Base-by-base conservation (phyloP, 2,329 filamentous ascomycete species). In the Colletotrichum sp. region DNA sequence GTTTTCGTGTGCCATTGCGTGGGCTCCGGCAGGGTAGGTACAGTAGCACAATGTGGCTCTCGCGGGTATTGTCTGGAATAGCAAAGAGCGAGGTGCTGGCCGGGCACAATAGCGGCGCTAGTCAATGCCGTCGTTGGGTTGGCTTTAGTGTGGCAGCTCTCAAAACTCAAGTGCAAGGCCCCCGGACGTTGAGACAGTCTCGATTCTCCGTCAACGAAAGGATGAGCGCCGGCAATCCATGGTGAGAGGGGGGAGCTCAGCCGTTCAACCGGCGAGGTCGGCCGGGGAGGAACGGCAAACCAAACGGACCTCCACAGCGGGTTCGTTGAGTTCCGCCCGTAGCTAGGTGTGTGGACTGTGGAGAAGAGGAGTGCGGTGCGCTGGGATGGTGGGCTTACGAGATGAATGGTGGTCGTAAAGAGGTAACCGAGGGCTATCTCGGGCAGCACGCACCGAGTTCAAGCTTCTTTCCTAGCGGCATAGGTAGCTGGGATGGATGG, bases 241-340 rank as follows among this genome's bases (percentile, higher is more conserved):
- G 63, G 55, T 57, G 73, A 44, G 73, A 75, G 69, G 44, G 66
- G 30, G 62, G 39, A 69, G 64, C 70, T 69, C 73, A 73, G 70
- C 70, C 73, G 64, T 65, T 76, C 73, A 72, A 57, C 73, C 63
- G 69, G 69, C 63, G 63, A 63, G 29, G 59, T 68, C 64, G 70
- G 55, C 30, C 63, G 69, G 73, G 69, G 57, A 64, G 69, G 34
- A 36, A 62, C 73, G 73, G 73, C 70, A 65, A 68, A 61, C 64
- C 70, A 76, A 73, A 76, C 69, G 73, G 73, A 66, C 70, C 70
- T 76, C 73, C 73, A 73, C 70, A 76, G 73, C 73, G 64, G 73
- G 64, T 59, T 76, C 64, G 64, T 65, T 52, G 73, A 61, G 64
- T 76, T 69, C 70, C 57, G 70, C 65, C 70, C 64, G 65, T 39